A percentile compares a stretch with the other conserved stretches of the same genome.
phyloP scores from a whole-genome alignment of 129 eudicot species.

The Silybum marianum region DNA sequence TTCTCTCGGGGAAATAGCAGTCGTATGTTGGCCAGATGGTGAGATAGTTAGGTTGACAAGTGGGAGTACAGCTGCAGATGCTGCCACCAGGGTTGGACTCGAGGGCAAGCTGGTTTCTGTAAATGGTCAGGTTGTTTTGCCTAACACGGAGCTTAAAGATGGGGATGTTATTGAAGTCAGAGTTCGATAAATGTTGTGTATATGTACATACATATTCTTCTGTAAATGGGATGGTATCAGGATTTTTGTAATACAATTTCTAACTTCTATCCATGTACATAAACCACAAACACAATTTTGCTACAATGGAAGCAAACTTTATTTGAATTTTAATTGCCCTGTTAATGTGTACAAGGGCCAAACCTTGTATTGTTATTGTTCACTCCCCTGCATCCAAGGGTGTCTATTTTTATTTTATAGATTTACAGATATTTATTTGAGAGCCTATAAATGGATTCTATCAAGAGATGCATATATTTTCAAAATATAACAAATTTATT shows the following conservation, averaged over 20 bases:
- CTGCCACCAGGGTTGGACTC: slow-evolving; percentile 81
- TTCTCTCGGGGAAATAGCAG: slow-evolving; percentile 73
- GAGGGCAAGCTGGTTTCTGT: slow-evolving; percentile 88
- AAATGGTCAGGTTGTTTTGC: slow-evolving; percentile 77
- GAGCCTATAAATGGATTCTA: no score
- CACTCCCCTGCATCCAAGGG: background rate
- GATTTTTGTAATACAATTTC: background rate
- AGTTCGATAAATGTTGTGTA: slow-evolving; percentile 29
- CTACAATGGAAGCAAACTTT: slow-evolving; percentile 20
- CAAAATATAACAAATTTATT: background rate
- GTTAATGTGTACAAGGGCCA: background rate
- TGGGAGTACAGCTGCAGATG: slow-evolving; percentile 99
- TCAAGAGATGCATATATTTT: no score
- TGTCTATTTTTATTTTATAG: background rate
- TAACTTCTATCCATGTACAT: slow-evolving; percentile 19
- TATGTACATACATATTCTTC: background rate
- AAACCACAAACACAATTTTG: background rate
- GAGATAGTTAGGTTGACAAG: slow-evolving; percentile 76
- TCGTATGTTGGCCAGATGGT: slow-evolving; percentile 92
- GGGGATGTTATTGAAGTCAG: slow-evolving; percentile 91
- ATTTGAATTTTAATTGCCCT: background rate
- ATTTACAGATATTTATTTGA: no score
- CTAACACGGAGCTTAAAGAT: slow-evolving; percentile 79
- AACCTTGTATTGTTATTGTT: background rate
- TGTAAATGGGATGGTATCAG: background rate